A percentile compares a stretch with the other conserved stretches of the same genome.
Conservation (phyloP, 2,329 filamentous ascomycete genomes). For the Trichoderma semiorbis region DNA sequence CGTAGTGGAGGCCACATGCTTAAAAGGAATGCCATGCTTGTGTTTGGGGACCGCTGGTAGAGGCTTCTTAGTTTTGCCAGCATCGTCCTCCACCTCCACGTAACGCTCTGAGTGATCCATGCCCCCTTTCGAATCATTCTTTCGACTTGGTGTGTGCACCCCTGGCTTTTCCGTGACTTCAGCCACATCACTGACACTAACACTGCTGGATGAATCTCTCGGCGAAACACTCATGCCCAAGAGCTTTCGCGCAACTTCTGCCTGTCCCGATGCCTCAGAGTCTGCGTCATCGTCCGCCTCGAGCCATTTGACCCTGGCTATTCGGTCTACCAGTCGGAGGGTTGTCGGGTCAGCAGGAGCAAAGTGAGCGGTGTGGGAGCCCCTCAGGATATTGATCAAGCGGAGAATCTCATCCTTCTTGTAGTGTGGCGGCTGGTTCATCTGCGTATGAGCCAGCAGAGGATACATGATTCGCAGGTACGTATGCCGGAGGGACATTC, state of each 20-base stretch:
- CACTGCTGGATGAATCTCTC: conserved; percentile 63
- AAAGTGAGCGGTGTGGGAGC: conserved; percentile 68
- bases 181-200: conserved; percentile 76
- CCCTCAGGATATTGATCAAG: conserved; percentile 66
- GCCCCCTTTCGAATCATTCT: not conserved
- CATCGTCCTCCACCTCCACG: conserved; percentile 23
- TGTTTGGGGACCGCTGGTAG: conserved; percentile 56
- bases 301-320: conserved; percentile 69
- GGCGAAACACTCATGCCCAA: conserved; percentile 69
- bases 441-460: conserved; percentile 84
- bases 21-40: conserved; percentile 49
- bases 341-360: conserved; percentile 79
- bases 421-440: conserved; percentile 83
- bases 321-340: conserved; percentile 70
- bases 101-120: not conserved
- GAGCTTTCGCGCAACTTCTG: conserved; percentile 54
- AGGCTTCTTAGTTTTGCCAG: conserved; percentile 40
- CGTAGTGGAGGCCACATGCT: conserved; percentile 32
- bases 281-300: conserved; percentile 39
- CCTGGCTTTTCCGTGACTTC: conserved; percentile 78
- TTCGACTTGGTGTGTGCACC: conserved; percentile 72
- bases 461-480: conserved; percentile 92
- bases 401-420: conserved; percentile 81
- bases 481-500: conserved; percentile 75
- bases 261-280: conserved; percentile 34